Evolutionary conservation across 306 rosid genomes (phyloP).

Genomic region (Malus orientalis): DNA sequence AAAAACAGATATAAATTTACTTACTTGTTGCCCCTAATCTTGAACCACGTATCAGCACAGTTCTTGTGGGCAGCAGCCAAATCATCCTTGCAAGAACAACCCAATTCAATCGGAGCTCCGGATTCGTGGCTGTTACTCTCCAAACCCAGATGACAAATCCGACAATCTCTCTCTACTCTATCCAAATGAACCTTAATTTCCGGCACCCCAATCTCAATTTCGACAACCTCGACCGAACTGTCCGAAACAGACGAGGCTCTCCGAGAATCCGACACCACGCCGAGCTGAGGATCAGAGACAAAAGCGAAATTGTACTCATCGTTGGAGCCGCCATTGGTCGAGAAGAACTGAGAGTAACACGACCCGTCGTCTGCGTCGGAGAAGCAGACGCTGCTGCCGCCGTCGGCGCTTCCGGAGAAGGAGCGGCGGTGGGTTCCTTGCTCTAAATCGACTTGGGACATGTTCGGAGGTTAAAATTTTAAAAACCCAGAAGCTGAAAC

Average conservation of each 20-base stretch:
- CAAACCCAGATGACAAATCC: constrained; percentile 98
- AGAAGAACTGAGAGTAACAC: constrained; percentile 74
- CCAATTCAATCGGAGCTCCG: constrained; percentile 81
- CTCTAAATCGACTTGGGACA: constrained; percentile 70
- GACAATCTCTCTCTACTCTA: constrained; percentile 74
- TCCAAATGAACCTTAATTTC: constrained; percentile 80
- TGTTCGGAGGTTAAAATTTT: constrained; percentile 33
- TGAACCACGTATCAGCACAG: constrained; percentile 98
- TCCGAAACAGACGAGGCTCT: constrained; percentile 69
- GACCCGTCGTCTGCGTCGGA: constrained; percentile 91
- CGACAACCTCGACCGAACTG: constrained; percentile 50
- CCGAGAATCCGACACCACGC: constrained; percentile 35
- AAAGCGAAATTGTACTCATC: constrained; percentile 68
- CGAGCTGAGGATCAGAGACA: constrained; percentile 47
- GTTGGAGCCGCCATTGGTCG: constrained; percentile 79
- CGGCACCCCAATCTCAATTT: constrained; percentile 45
- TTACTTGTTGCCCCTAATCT: constrained; percentile 86
- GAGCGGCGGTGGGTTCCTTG: constrained; percentile 41
- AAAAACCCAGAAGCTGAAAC: constrained; percentile 24
- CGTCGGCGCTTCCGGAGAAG: constrained; percentile 46
- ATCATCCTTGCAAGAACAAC: constrained; percentile 92
- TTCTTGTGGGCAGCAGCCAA: constrained; percentile 82
- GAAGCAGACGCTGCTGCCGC: constrained; percentile 56
- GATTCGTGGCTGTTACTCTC: constrained; percentile 84
- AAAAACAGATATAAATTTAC: constrained; percentile 22